These are phyloP conservation scores for Colletotrichum tanaceti DNA, from an alignment of 2,329 filamentous ascomycete genomes.

Conservation along the genomic window DNA sequence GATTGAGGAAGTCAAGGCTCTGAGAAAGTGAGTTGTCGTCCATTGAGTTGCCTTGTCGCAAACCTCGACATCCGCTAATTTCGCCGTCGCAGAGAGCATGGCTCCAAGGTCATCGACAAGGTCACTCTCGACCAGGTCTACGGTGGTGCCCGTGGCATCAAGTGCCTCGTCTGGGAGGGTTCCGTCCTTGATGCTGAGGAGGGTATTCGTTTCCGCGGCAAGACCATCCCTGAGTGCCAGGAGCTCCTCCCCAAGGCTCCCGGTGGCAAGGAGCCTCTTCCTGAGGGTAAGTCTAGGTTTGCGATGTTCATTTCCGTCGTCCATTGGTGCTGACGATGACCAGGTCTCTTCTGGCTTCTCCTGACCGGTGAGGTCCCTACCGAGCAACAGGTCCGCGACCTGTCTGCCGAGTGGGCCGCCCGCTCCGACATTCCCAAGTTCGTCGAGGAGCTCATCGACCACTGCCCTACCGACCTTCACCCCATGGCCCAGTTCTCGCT, in stretches of 20 bases:
- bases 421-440: conserved; percentile 97
- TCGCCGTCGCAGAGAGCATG: conserved; percentile 77
- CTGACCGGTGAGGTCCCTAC: conserved; percentile 96
- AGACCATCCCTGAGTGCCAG: conserved; percentile 99
- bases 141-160: conserved; percentile 98
- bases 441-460: conserved; percentile 99
- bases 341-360: conserved; percentile 99
- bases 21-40: conserved; percentile 80
- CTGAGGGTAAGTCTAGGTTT: conserved; percentile 74
- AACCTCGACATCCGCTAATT: conserved; percentile 39
- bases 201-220: conserved; percentile 99
- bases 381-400: conserved; percentile 97
- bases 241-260: conserved; percentile 96
- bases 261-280: conserved; percentile 95
- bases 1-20: conserved; percentile 99
- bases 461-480: conserved; percentile 98
- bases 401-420: conserved; percentile 98
- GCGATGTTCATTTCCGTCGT: not conserved
- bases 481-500: conserved; percentile 99
- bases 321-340: conserved; percentile 1
- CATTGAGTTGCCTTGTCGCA: conserved; percentile 34
- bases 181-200: conserved; percentile 98
- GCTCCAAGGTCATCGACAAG: conserved; percentile 95
- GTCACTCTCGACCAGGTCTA: conserved; percentile 99
- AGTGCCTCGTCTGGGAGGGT: conserved; percentile 98